These are phyloP conservation scores for Hanseniaspora mollemarum DNA, from an alignment of 805 yeast species.

Conservation along the genomic window DNA sequence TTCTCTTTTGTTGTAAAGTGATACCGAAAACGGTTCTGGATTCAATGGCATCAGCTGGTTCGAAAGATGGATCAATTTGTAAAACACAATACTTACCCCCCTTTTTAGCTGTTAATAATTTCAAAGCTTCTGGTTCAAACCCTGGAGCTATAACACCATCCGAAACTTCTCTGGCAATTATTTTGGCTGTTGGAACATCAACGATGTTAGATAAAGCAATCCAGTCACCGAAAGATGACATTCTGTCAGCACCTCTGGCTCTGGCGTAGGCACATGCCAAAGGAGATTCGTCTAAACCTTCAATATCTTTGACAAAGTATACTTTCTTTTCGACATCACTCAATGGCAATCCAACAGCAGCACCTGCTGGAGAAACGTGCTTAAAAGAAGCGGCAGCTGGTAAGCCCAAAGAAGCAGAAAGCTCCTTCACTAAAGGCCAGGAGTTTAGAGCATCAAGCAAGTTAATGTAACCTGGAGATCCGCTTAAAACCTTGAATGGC, in stretches of 20 bases:
- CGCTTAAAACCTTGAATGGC: constrained; percentile 86
- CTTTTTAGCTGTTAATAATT: constrained; percentile 79
- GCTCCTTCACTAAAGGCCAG: constrained; percentile 97
- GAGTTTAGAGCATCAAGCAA: constrained; percentile 92
- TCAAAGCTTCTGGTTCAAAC: constrained; percentile 83
- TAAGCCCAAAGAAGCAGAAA: constrained; percentile 81
- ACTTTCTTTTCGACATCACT: constrained; percentile 84
- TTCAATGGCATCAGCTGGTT: constrained; percentile 63
- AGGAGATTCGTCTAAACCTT: constrained; percentile 68
- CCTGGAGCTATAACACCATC: constrained; percentile 99
- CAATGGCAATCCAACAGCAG: constrained; percentile 91
- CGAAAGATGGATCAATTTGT: constrained; percentile 90
- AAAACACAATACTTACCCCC: constrained; percentile 94
- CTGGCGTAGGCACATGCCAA: constrained; percentile 97
- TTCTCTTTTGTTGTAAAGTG: constrained; percentile 90
- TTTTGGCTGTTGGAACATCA: constrained; percentile 90
- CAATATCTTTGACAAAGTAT: constrained; percentile 89
- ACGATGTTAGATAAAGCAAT: constrained; percentile 95
- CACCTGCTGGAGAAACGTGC: constrained; percentile 99
- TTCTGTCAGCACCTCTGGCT: constrained; percentile 99
- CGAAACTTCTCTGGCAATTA: constrained; percentile 92
- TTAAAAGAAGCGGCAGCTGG: constrained; percentile 97
- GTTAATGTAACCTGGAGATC: constrained; percentile 97
- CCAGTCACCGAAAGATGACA: constrained; percentile 98
- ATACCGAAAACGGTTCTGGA: constrained; percentile 94